Evolutionary conservation across 2,329 filamentous ascomycete genomes (phyloP).

Genomic region (Penicillium sp.): DNA sequence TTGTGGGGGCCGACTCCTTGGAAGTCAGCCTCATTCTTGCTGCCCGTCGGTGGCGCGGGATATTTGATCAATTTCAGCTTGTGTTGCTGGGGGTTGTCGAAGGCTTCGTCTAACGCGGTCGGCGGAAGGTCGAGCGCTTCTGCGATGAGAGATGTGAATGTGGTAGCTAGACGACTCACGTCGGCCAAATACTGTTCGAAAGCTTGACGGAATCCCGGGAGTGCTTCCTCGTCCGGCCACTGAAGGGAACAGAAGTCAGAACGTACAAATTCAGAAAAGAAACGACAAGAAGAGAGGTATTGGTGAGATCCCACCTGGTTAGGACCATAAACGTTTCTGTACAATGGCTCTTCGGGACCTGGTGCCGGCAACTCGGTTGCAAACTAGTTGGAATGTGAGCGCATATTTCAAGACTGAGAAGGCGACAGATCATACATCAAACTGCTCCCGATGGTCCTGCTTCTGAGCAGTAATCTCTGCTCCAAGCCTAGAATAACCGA

Average conservation of each 20-base stretch:
- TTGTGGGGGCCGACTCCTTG: slow-evolving; percentile 49
- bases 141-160: slow-evolving; percentile 32
- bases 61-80: slow-evolving; percentile 47
- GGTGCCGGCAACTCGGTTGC: slow-evolving; percentile 38
- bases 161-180: slow-evolving; percentile 25
- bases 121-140: slow-evolving; percentile 33
- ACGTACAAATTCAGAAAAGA: background rate
- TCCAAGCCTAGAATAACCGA: slow-evolving; percentile 37
- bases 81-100: slow-evolving; percentile 35
- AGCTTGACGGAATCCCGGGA: slow-evolving; percentile 33
- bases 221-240: slow-evolving; percentile 35
- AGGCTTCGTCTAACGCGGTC: slow-evolving; percentile 32
- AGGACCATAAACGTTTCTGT: slow-evolving; percentile 36
- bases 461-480: slow-evolving; percentile 36
- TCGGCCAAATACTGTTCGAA: slow-evolving; percentile 32
- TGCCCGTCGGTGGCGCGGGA: slow-evolving; percentile 33
- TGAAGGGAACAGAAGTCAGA: slow-evolving; percentile 6
- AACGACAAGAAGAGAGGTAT: background rate
- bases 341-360: slow-evolving; percentile 33
- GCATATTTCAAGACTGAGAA: slow-evolving; percentile 22
- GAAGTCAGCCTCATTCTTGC: slow-evolving; percentile 27
- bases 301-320: slow-evolving; percentile 31
- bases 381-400: slow-evolving; percentile 34
- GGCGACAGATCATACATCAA: slow-evolving; percentile 28
- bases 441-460: slow-evolving; percentile 37